Conservation (phyloP, 2,329 filamentous ascomycete species). For the Colletotrichum sp. region DNA sequence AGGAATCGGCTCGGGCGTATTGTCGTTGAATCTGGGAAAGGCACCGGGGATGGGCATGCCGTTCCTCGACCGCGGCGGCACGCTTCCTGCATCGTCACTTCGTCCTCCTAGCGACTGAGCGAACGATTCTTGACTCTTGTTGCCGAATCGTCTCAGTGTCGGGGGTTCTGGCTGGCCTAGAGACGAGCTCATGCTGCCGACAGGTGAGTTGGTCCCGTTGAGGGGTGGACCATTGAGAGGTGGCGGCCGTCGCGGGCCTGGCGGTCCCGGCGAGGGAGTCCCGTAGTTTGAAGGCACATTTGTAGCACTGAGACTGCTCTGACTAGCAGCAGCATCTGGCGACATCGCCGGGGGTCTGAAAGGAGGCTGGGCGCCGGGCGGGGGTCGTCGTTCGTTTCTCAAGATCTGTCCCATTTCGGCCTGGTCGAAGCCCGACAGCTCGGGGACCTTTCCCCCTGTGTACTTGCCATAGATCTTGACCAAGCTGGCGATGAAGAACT, state of each 20-base stretch:
- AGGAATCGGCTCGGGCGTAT: slow-evolving; percentile 25
- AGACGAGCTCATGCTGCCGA: slow-evolving; percentile 56
- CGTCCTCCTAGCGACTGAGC: slow-evolving; percentile 49
- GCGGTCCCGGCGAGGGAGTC: slow-evolving; percentile 31
- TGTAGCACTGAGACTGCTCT: slow-evolving; percentile 23
- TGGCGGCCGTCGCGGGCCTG: slow-evolving; percentile 14
- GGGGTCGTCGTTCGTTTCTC: slow-evolving; percentile 56
- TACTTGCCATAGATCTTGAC: slow-evolving; percentile 98
- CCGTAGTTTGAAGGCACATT: slow-evolving; percentile 34
- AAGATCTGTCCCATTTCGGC: slow-evolving; percentile 79
- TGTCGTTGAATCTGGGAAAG: slow-evolving; percentile 39
- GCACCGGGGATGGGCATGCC: slow-evolving; percentile 46
- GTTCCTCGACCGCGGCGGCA: slow-evolving; percentile 60
- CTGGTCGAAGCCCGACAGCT: slow-evolving; percentile 82
- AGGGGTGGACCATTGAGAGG: slow-evolving; percentile 9
- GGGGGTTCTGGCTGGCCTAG: slow-evolving; percentile 46
- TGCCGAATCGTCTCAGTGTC: slow-evolving; percentile 54
- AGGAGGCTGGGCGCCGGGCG: slow-evolving; percentile 20
- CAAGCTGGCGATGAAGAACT: slow-evolving; percentile 96
- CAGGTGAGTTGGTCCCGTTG: slow-evolving; percentile 44
- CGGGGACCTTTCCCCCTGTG: slow-evolving; percentile 82
- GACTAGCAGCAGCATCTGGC: slow-evolving; percentile 20
- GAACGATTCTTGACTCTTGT: slow-evolving; percentile 64
- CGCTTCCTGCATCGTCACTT: slow-evolving; percentile 57
- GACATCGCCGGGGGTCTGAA: slow-evolving; percentile 8